Conservation (phyloP, 345 rosid species). For the Melaleuca quinquenervia region DNA sequence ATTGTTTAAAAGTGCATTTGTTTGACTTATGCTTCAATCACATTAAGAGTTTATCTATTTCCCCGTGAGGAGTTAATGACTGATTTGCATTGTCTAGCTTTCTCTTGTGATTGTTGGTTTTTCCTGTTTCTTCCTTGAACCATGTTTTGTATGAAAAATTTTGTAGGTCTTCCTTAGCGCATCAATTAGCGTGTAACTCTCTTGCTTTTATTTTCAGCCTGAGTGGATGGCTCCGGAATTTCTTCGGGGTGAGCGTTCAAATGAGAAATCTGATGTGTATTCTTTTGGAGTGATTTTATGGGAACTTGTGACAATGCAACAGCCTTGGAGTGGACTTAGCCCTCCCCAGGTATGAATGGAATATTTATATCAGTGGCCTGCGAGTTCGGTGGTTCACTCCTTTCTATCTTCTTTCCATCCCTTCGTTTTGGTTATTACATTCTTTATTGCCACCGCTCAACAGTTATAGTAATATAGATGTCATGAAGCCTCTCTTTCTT, state of each 20-base stretch:
- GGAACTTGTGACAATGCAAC: conserved; percentile 87
- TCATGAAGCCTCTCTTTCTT: not conserved
- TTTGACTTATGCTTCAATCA: not conserved
- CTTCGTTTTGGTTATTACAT: not conserved
- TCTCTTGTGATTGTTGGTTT: not conserved
- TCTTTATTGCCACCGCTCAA: not conserved
- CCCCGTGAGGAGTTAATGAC: not conserved
- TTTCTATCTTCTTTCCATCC: not conserved
- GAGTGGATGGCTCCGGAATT: conserved; percentile 99
- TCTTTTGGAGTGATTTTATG: conserved; percentile 90
- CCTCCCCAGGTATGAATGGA: conserved; percentile 67
- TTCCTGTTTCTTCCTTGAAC: not conserved
- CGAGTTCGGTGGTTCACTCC: not conserved
- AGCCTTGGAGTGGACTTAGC: conserved; percentile 92
- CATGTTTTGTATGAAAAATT: not conserved
- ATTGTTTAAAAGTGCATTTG: not conserved
- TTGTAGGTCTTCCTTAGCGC: not conserved
- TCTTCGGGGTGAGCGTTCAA: conserved; percentile 94
- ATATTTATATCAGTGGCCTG: not conserved
- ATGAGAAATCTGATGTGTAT: conserved; percentile 92
- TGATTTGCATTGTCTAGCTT: not conserved
- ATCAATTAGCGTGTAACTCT: not conserved
- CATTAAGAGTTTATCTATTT: not conserved
- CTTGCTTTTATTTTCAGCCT: conserved; percentile 54
- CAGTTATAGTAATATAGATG: not conserved